Conservation (phyloP, 768 basidiomycete genomes). For the Daedalea quercina region DNA sequence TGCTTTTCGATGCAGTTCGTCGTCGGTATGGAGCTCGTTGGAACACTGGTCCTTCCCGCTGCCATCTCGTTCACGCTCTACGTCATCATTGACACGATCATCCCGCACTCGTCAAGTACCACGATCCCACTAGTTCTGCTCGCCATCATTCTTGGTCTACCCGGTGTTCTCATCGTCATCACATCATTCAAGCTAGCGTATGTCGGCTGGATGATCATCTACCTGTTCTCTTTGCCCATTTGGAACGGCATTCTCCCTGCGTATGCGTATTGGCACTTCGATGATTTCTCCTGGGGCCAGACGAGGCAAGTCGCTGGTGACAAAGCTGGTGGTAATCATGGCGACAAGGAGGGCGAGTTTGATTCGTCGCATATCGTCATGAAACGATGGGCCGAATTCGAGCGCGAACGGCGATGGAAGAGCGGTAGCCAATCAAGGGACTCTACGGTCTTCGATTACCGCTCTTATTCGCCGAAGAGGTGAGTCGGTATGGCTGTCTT, state of each 20-base stretch:
- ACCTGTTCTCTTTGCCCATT: slow-evolving; percentile 86
- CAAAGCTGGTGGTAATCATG: slow-evolving; percentile 55
- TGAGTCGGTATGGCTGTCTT: slow-evolving; percentile 29
- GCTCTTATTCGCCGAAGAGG: slow-evolving; percentile 45
- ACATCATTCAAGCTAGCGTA: slow-evolving; percentile 93
- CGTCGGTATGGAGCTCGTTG: slow-evolving; percentile 95
- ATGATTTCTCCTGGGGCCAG: slow-evolving; percentile 97
- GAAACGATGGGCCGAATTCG: slow-evolving; percentile 99
- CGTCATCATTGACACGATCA: slow-evolving; percentile 81
- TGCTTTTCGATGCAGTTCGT: slow-evolving; percentile 99
- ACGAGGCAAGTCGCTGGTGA: slow-evolving; percentile 76
- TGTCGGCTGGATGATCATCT: slow-evolving; percentile 95
- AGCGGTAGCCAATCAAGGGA: slow-evolving; percentile 80
- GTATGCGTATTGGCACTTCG: slow-evolving; percentile 99
- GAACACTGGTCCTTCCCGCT: slow-evolving; percentile 93
- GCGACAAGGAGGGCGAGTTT: slow-evolving; percentile 96
- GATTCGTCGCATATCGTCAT: slow-evolving; percentile 96
- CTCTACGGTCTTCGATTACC: slow-evolving; percentile 55
- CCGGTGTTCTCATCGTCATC: slow-evolving; percentile 91
- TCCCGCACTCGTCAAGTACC: slow-evolving; percentile 71
- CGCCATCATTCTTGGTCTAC: slow-evolving; percentile 92
- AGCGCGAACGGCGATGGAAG: slow-evolving; percentile 92
- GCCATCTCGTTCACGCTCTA: slow-evolving; percentile 97
- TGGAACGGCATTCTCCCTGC: slow-evolving; percentile 97
- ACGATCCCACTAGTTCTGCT: slow-evolving; percentile 90